Percentiles rank a stretch among this genome's conserved stretches.
These are phyloP conservation scores for Clarireedia sp. DNA, from an alignment of 2,329 filamentous ascomycete species.

Conservation along the genomic window DNA sequence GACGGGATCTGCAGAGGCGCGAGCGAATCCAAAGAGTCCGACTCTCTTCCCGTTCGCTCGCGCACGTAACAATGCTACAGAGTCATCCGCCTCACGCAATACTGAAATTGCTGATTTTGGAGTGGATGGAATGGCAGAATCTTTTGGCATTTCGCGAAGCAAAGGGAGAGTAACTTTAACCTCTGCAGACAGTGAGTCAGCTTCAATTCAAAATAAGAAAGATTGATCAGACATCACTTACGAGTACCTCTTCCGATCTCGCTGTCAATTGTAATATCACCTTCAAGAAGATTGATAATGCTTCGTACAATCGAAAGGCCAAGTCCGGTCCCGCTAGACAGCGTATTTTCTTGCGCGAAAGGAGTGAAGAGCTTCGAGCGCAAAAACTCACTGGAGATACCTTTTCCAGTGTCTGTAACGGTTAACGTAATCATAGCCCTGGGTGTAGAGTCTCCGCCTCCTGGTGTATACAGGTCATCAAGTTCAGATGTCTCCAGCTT, in stretches of 20 bases:
- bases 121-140: constrained; percentile 10
- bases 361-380: constrained; percentile 53
- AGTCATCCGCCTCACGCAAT: constrained; percentile 21
- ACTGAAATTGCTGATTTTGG: constrained; percentile 18
- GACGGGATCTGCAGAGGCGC: constrained; percentile 18
- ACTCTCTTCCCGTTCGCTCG: constrained; percentile 20
- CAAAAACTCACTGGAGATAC: constrained; percentile 58
- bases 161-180: constrained; percentile 28
- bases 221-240: constrained; percentile 26
- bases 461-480: constrained; percentile 19
- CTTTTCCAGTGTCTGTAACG: constrained; percentile 65
- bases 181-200: constrained; percentile 18
- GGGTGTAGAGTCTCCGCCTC: constrained; percentile 16
- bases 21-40: constrained; percentile 25
- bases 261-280: constrained; percentile 51
- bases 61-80: constrained; percentile 18
- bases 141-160: constrained; percentile 24
- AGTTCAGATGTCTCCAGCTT: constrained; percentile 22
- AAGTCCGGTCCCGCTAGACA: constrained; percentile 54
- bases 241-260: constrained; percentile 47
- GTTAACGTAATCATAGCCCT: constrained; percentile 47
- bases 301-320: constrained; percentile 57
- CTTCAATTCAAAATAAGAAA: not conserved
- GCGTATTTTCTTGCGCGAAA: constrained; percentile 55
- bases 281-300: constrained; percentile 53